Evolutionary conservation across 805 yeast genomes (phyloP).

Genomic region (Ogataea salicorniae): DNA sequence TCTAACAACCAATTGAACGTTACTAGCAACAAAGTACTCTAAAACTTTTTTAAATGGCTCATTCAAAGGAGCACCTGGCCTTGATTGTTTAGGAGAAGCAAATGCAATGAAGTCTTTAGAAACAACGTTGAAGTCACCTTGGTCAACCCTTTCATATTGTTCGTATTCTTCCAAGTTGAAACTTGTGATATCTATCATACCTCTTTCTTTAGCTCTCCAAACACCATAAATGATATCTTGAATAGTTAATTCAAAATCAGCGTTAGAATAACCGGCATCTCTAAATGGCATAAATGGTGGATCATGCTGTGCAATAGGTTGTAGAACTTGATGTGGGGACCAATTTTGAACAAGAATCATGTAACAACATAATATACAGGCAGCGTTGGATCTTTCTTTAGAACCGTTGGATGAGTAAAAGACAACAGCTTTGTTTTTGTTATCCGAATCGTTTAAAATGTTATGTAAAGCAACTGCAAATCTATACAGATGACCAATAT

Average conservation of each 20-base stretch:
- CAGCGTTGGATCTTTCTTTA: constrained; percentile 85
- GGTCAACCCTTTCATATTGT: constrained; percentile 90
- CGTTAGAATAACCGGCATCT: constrained; percentile 95
- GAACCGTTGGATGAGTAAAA: constrained; percentile 82
- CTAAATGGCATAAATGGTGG: constrained; percentile 94
- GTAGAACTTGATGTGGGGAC: constrained; percentile 97
- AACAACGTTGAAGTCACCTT: constrained; percentile 90
- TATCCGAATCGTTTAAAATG: constrained; percentile 77
- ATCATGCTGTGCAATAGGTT: constrained; percentile 85
- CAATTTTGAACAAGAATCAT: constrained; percentile 93
- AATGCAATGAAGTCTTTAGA: constrained; percentile 95
- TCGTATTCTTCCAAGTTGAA: constrained; percentile 94
- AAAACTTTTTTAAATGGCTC: constrained; percentile 81
- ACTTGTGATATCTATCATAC: constrained; percentile 76
- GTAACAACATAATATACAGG: constrained; percentile 88
- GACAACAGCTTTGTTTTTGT: constrained; percentile 84
- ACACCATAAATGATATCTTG: constrained; percentile 95
- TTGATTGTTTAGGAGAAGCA: constrained; percentile 86
- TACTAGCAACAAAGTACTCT: constrained; percentile 62
- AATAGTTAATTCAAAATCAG: constrained; percentile 88
- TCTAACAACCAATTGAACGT: constrained; percentile 86
- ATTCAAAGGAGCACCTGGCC: constrained; percentile 47
- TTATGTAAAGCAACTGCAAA: constrained; percentile 94
- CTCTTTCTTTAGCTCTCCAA: constrained; percentile 95
- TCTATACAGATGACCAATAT: constrained; percentile 86